Base-by-base conservation (phyloP, 495 filamentous ascomycete species). In the Durotheca rogersii region DNA sequence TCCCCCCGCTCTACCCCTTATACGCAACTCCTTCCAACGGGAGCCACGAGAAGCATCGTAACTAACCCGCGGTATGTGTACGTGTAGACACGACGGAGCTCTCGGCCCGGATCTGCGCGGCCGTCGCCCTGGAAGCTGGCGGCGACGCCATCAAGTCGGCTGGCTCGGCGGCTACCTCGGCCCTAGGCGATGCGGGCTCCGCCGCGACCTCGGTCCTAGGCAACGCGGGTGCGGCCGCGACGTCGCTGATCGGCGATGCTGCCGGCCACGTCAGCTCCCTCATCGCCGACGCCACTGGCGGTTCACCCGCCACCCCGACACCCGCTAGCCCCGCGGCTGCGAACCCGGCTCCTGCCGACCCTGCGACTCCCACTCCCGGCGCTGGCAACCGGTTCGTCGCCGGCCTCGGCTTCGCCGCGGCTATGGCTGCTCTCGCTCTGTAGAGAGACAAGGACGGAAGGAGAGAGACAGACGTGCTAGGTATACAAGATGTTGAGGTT, bases 391-490 rank as follows among this genome's bases (percentile, higher is more conserved):
- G 50, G 14, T 41, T 47, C 17, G 51, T 23, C 2, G 55, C 51
- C 16, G 48, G 56, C 32, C 56, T 63, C 14, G 62, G 52, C 1
- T 47, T 67, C 16, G 61, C 58, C 25, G 65, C 55, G 11, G 41
- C 60, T 6, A 20, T 69, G 29, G 60, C 58, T 42, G 62, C 67
- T 38, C 38, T 71, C 2, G 65, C 61, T 29, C 39, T 71, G 37
- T 71, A 66, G 53, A n/a, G n/a, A n/a, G n/a, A n/a, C n/a, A n/a
- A n/a, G n/a, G n/a, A n/a, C n/a, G n/a, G n/a, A n/a, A n/a, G n/a
- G n/a, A n/a, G n/a, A n/a, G n/a, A n/a, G n/a, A n/a, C n/a, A n/a
- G n/a, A n/a, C n/a, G n/a, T n/a, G n/a, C n/a, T n/a, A n/a, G n/a
- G n/a, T n/a, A n/a, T n/a, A n/a, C n/a, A n/a, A n/a, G n/a, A n/a